Evolutionary conservation across 2,329 filamentous ascomycete genomes (phyloP), one percentile per base, ranked within the genome.

Genomic region (Aspergillus sp.): DNA sequence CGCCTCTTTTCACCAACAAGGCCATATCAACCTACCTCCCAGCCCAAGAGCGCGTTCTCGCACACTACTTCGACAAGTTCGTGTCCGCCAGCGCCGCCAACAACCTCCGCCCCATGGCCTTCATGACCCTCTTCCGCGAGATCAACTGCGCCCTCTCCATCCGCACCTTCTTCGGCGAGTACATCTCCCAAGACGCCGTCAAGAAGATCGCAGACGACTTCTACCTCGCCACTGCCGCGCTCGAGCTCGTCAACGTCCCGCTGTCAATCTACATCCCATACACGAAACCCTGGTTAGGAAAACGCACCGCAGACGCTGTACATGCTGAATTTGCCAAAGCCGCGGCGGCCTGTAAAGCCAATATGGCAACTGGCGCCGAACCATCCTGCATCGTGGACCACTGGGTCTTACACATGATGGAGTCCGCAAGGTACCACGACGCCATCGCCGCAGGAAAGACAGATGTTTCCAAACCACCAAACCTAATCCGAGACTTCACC

Each of bases 181-280:
- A 96, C 78, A 91, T 96, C 72, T 87, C 89, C 15, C 88, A 95
- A 59, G 88, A 90, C 68, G 86, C 89, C 22, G 87, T 96, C 67
- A 92, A 93, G 82, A 90, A 89, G 79, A 93, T 96, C 61, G 89
- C 91, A 59, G 88, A 95, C 74, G 91, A 96, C 76, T 96, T 93
- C 79, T 96, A 93, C 76, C 86, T 92, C 56, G 93, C 95, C 68
- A 96, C 92, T 5, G 92, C 89, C 51, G 92, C 92, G 19, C 84
- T 96, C 61, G 92, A 96, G 75, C 85, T 96, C 20, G 92, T 96
- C 81, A 96, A 96, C 79, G 92, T 96, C 78, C 91, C 92, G 58
- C 45, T 71, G 13, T 68, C 69, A 56, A 88, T 96, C 76, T 96
- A 96, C 71, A 77, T 96, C 46, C 91, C 91, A 27, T 96, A 85